These are phyloP conservation scores for Xylaria sp. DNA, from an alignment of 2,329 filamentous ascomycete genomes.

Conservation along the genomic window DNA sequence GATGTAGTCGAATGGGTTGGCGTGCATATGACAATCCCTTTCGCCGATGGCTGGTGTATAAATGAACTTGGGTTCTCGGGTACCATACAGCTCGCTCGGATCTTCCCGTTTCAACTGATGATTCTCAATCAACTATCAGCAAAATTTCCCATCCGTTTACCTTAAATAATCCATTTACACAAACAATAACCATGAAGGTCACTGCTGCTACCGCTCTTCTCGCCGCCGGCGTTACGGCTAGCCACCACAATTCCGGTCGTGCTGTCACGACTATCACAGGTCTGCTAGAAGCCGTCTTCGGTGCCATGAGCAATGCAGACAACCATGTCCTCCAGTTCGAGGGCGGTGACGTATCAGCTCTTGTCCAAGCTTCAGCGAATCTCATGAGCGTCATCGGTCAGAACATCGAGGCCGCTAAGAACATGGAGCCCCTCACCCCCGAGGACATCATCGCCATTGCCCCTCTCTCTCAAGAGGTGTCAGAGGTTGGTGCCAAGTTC, in stretches of 20 bases:
- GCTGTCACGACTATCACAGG: conserved; percentile 5
- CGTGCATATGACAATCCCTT: neutral
- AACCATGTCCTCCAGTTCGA: conserved; percentile 29
- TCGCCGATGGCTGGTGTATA: neutral
- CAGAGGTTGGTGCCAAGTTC: conserved; percentile 26
- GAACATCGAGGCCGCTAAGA: neutral
- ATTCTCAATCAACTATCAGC: neutral
- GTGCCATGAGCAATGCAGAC: conserved; percentile 34
- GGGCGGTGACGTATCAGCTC: conserved; percentile 15
- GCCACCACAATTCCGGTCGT: neutral
- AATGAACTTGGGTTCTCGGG: neutral
- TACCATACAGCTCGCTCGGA: neutral
- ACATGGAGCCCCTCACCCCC: conserved; percentile 31
- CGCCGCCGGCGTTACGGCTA: conserved; percentile 1
- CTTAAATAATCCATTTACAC: neutral
- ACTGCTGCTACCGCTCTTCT: conserved; percentile 5
- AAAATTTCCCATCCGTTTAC: neutral
- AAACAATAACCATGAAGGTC: conserved; percentile 37
- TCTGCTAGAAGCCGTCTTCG: conserved; percentile 24
- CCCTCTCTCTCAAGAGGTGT: conserved; percentile 12
- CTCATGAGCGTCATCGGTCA: conserved; percentile 25
- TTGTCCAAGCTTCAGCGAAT: conserved; percentile 26
- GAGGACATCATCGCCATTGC: conserved; percentile 37
- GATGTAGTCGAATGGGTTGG: neutral
- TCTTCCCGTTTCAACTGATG: neutral